Base-by-base conservation (phyloP, 305 asterid species). In the Fraxinus velutina region DNA sequence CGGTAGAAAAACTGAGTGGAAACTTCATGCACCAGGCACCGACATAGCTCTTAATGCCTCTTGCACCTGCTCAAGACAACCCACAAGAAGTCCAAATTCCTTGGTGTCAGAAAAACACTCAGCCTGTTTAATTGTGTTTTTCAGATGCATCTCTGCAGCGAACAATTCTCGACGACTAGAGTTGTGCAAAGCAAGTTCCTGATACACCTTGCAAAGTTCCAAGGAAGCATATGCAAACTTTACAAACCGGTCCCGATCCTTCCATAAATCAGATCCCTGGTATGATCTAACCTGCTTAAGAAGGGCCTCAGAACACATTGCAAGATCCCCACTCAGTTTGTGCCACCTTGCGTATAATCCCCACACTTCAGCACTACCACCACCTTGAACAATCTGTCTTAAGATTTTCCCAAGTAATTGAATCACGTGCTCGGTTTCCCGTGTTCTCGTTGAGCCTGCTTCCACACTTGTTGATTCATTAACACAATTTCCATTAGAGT, bases 341-440 rank as follows among this genome's bases (percentile, higher is more conserved):
- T 96, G 97, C 98, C 98, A 96, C 89, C 93, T 89, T 3, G 96
- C 98, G 66, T 89, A 93, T 73, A 96, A 78, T 34, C 98, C 99
- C 98, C 98, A 94, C 24, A 84, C 72, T 24, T 91, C 98, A 36
- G 88, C 92, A 83, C 79, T 88, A 68, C 92, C 95, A 42, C 89
- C 92, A 81, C 91, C 84, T 84, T 91, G 95, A 84, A 89, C 95
- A 29, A 88, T 86, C 90, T 86, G 92, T 78, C 79, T 89, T 29
- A 96, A 87, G 80, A 93, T 89, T 81, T 85, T 91, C 21, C 99
- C 99, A 37, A 96, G 83, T 81, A 84, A 73, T 76, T 93, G 91
- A 73, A 88, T 87, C 80, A 92, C 82, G 79, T 85, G 90, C 83
- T 89, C 92, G 19, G 91, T 88, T 73, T 93, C 98, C 73, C 91